Conservation (phyloP, 257 asterid genomes). For the Rhazya stricta region DNA sequence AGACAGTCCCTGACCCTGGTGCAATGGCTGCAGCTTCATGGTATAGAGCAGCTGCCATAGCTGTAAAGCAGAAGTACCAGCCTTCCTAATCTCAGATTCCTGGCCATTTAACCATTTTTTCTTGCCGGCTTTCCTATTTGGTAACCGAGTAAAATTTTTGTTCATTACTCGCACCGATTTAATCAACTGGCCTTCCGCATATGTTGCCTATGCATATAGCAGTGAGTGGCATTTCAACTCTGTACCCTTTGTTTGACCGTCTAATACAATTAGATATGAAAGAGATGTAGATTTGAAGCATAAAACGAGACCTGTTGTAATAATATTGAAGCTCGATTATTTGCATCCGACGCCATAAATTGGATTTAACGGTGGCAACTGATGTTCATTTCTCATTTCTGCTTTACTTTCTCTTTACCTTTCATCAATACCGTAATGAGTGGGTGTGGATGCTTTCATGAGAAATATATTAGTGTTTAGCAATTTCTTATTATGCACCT, state of each 20-base stretch:
- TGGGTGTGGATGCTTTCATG: too few species aligned
- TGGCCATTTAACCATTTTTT: conserved; percentile 12
- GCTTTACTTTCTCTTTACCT: not conserved
- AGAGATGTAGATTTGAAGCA: conserved; percentile 3
- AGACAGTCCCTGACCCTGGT: conserved; percentile 89
- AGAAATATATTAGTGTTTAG: too few species aligned
- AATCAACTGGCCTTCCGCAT: conserved; percentile 34
- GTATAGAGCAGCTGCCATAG: conserved; percentile 78
- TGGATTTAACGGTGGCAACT: not conserved
- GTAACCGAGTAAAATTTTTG: conserved; percentile 24
- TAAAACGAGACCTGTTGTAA: not conserved
- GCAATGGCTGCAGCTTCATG: conserved; percentile 94
- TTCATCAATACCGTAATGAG: not conserved
- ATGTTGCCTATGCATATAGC: conserved; percentile 25
- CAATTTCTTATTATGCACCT: too few species aligned
- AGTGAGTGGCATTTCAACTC: conserved; percentile 13
- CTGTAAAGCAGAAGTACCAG: conserved; percentile 43
- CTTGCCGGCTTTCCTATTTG: conserved; percentile 33
- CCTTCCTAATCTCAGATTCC: conserved; percentile 23
- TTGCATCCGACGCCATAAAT: not conserved
- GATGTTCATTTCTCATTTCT: not conserved
- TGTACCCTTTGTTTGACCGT: not conserved
- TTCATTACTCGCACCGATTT: conserved; percentile 11
- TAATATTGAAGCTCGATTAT: not conserved
- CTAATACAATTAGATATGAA: conserved; percentile 3